A percentile compares a stretch with the other conserved stretches of the same genome.
These are phyloP conservation scores for Eimeria necatrix DNA, from an alignment of 169 alveolate genomes.

Conservation along the genomic window DNA sequence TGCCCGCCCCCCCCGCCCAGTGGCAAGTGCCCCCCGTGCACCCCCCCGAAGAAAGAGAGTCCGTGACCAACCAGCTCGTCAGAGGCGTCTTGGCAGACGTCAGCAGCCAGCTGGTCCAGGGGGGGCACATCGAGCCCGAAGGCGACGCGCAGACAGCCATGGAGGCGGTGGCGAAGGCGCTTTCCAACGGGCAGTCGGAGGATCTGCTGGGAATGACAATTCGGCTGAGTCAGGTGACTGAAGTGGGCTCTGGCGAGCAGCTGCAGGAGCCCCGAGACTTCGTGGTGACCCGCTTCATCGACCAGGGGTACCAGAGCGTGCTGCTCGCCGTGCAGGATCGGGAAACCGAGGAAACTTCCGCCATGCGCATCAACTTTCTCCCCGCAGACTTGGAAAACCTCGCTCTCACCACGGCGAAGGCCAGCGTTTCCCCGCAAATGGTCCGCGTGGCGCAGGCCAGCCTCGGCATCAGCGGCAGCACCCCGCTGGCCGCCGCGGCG, in stretches of 20 bases:
- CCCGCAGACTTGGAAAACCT: not conserved
- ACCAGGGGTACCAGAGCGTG: constrained; percentile 1
- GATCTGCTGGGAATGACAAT: constrained; percentile 26
- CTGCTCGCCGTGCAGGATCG: not conserved
- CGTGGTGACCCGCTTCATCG: constrained; percentile 27
- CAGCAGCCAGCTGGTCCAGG: not conserved
- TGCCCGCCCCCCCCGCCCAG: not conserved
- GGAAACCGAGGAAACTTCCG: not conserved
- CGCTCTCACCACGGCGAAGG: not conserved
- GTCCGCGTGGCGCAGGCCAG: not conserved
- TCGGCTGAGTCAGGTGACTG: not conserved
- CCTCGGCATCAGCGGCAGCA: not conserved
- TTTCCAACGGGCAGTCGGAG: not conserved
- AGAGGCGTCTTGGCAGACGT: not conserved
- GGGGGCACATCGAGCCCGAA: not conserved
- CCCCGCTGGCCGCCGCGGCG: not conserved
- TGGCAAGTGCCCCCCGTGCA: constrained; percentile 53
- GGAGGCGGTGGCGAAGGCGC: not conserved
- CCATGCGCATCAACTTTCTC: constrained; percentile 4
- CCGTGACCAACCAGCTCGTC: not conserved
- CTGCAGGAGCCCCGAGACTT: not conserved
- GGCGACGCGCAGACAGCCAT: not conserved
- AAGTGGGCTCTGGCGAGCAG: not conserved
- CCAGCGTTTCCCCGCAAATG: not conserved
- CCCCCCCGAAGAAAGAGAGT: not conserved